Conservation (phyloP, 2,329 filamentous ascomycete genomes). For the Arthrinium puccinioides region DNA sequence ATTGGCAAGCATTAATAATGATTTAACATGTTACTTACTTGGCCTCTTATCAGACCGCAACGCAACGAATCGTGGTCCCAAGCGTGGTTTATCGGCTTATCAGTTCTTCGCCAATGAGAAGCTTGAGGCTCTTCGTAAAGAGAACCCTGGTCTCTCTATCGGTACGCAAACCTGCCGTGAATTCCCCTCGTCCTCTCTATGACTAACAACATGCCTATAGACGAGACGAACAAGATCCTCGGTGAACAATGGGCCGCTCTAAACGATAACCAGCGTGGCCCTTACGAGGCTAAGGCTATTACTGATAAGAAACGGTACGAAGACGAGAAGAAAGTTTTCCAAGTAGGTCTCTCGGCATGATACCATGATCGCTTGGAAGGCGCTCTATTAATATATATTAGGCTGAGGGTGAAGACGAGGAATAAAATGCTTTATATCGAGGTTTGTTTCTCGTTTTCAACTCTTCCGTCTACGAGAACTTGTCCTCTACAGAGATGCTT, state of each 20-base stretch:
- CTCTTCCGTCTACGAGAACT: conserved; percentile 14
- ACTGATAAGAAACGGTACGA: conserved; percentile 99
- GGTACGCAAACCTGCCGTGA: too few species aligned
- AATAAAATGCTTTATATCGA: conserved; percentile 5
- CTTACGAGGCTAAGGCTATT: conserved; percentile 95
- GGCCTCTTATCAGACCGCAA: conserved; percentile 80
- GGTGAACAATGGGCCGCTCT: conserved; percentile 98
- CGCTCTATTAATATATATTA: conserved; percentile 17
- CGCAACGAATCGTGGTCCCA: too few species aligned
- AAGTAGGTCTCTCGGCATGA: conserved; percentile 23
- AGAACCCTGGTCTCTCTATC: conserved; percentile 97
- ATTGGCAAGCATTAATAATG: too few species aligned
- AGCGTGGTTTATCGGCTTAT: conserved; percentile 98
- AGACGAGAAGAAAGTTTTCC: conserved; percentile 92
- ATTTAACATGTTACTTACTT: neutral
- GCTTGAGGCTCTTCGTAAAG: conserved; percentile 94
- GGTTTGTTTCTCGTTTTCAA: conserved; percentile 4
- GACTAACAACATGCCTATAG: too few species aligned
- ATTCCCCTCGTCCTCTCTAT: too few species aligned
- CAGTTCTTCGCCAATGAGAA: conserved; percentile 99
- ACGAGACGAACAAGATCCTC: conserved; percentile 95
- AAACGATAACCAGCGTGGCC: conserved; percentile 82
- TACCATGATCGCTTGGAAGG: neutral
- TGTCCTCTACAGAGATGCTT: conserved; percentile 1
- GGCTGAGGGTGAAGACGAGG: conserved; percentile 45